Evolutionary conservation across 1,284 basidiomycete genomes (phyloP).

Genomic region (Ganoderma lingzhi): DNA sequence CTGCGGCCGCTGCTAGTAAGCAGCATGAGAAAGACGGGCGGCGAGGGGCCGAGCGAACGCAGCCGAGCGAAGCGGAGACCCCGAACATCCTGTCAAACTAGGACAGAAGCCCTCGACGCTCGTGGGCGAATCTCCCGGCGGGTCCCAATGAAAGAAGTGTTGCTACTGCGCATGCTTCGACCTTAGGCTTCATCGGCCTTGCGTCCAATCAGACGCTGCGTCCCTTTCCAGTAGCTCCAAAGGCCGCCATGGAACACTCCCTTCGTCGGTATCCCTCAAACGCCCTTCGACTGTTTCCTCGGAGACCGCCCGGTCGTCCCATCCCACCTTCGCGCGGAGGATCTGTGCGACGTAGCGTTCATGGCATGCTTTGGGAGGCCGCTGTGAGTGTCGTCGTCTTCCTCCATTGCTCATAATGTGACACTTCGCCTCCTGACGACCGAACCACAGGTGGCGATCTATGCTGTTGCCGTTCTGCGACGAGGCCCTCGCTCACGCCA

Average conservation of each 20-base stretch:
- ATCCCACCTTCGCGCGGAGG: not conserved
- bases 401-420: no score
- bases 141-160: no score
- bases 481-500: not conserved
- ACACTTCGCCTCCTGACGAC: not conserved
- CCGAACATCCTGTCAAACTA: no score
- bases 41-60: no score
- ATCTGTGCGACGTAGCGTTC: not conserved
- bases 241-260: not conserved
- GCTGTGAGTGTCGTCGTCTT: not conserved
- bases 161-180: no score
- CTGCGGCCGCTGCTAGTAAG: no score
- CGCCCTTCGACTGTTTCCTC: not conserved
- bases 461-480: not conserved
- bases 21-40: no score
- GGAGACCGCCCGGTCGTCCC: not conserved
- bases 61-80: no score
- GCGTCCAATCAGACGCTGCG: no score
- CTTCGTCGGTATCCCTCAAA: not conserved
- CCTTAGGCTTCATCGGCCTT: no score
- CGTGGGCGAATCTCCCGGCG: no score
- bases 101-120: no score
- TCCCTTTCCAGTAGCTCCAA: not conserved
- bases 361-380: not conserved
- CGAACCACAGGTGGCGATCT: not conserved